Percentiles rank a stretch among this genome's conserved stretches.
phyloP scores from a whole-genome alignment of 140 eudicot genomes.

The Anethum foeniculum region DNA sequence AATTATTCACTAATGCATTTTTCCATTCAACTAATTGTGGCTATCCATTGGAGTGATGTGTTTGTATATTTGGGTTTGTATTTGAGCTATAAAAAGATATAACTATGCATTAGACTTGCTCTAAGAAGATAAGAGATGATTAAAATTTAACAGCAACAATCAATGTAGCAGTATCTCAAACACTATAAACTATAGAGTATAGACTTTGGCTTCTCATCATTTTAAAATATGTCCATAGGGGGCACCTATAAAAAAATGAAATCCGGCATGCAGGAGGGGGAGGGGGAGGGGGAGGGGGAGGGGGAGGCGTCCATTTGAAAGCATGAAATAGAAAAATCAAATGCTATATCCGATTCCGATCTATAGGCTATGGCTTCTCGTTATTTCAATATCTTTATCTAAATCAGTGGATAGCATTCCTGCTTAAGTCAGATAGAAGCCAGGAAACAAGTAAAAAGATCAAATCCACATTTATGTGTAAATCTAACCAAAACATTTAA shows the following conservation, averaged over 20 bases:
- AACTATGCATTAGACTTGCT: not conserved
- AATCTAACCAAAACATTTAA: not conserved
- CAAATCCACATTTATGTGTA: not conserved
- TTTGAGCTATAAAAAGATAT: too few species aligned
- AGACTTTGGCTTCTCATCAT: not conserved
- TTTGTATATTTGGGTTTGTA: too few species aligned
- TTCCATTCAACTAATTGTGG: too few species aligned
- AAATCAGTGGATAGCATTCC: not conserved
- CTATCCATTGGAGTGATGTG: too few species aligned
- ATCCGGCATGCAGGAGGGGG: too few species aligned
- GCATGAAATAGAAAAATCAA: not conserved
- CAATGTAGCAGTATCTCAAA: not conserved
- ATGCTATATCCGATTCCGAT: not conserved
- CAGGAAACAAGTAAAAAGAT: not conserved
- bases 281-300: too few species aligned
- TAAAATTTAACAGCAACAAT: not conserved
- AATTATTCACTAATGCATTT: too few species aligned
- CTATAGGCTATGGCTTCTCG: not conserved
- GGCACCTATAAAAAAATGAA: too few species aligned
- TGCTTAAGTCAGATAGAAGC: not conserved
- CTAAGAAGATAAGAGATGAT: not conserved
- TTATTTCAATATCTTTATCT: not conserved
- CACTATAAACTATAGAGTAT: not conserved
- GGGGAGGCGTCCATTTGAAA: too few species aligned
- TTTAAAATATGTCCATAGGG: not conserved